Evolutionary conservation across 257 asterid genomes (phyloP).

Genomic region (Nicotiana attenuata): DNA sequence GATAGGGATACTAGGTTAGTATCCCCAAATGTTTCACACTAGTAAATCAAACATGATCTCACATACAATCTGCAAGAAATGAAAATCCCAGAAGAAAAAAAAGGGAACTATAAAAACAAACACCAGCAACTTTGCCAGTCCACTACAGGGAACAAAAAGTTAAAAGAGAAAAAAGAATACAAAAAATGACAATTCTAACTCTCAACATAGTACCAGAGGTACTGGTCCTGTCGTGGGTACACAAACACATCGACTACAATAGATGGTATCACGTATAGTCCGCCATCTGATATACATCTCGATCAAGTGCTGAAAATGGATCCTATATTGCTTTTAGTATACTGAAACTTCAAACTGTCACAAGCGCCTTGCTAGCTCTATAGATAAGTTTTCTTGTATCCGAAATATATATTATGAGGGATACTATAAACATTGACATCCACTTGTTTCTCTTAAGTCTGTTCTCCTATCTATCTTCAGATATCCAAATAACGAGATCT

Average conservation of each 20-base stretch:
- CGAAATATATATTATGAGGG: constrained; percentile 39
- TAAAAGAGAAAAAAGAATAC: constrained; percentile 29
- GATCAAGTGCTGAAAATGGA: constrained; percentile 41
- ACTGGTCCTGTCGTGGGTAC: constrained; percentile 41
- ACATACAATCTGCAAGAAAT: constrained; percentile 46
- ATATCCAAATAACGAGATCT: constrained; percentile 28
- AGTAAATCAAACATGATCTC: constrained; percentile 51
- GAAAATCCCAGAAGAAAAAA: constrained; percentile 35
- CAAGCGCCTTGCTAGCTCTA: constrained; percentile 49
- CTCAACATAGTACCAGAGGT: constrained; percentile 31
- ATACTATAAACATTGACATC: constrained; percentile 31
- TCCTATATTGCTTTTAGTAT: constrained; percentile 35
- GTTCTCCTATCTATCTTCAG: constrained; percentile 58
- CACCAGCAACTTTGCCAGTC: constrained; percentile 34
- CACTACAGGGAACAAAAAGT: constrained; percentile 33
- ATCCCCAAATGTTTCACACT: constrained; percentile 51
- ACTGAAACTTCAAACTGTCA: constrained; percentile 21
- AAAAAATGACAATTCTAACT: constrained; percentile 40
- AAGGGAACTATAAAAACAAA: constrained; percentile 21
- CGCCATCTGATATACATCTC: constrained; percentile 66
- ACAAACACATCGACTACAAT: constrained; percentile 41
- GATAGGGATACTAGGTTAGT: constrained; percentile 39
- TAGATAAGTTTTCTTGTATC: constrained; percentile 38
- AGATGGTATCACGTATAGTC: constrained; percentile 45
- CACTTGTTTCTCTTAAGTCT: constrained; percentile 37